Conservation (phyloP, 768 basidiomycete genomes). For the Hygrophoropsis aurantiaca region DNA sequence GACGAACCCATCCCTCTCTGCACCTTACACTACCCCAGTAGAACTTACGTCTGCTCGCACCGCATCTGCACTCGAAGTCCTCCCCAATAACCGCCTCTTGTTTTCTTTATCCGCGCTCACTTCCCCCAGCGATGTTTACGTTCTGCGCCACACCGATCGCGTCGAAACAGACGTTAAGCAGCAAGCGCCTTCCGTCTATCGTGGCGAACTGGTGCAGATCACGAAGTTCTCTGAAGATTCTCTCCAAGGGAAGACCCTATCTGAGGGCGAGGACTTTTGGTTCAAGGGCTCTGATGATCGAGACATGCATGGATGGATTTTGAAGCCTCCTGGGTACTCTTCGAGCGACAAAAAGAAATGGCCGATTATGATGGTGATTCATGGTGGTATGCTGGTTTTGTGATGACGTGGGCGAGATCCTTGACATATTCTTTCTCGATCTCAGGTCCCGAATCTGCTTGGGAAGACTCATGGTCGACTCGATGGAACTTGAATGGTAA, state of each 20-base stretch:
- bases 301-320: conserved; percentile 80
- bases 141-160: conserved; percentile 50
- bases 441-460: conserved; percentile 80
- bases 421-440: conserved; percentile 35
- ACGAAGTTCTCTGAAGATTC: conserved; percentile 63
- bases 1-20: conserved; percentile 41
- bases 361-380: conserved; percentile 80
- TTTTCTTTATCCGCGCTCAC: conserved; percentile 75
- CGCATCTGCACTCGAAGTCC: conserved; percentile 60
- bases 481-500: conserved; percentile 89
- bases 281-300: conserved; percentile 80
- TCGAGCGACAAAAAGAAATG: conserved; percentile 67
- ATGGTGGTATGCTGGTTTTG: conserved; percentile 52
- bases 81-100: conserved; percentile 61
- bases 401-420: not conserved
- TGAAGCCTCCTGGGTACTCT: conserved; percentile 80
- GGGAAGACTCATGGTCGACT: conserved; percentile 90
- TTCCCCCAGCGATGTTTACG: conserved; percentile 76
- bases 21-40: conserved; percentile 52
- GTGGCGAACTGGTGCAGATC: conserved; percentile 48
- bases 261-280: conserved; percentile 78
- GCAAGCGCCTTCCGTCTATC: conserved; percentile 22
- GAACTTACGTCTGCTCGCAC: conserved; percentile 58
- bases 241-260: conserved; percentile 58
- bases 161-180: conserved; percentile 42